A percentile compares a stretch with the other conserved stretches of the same genome.
phyloP scores from a whole-genome alignment of 2,329 filamentous ascomycete species.

The Lecanoromycetidae sp. region DNA sequence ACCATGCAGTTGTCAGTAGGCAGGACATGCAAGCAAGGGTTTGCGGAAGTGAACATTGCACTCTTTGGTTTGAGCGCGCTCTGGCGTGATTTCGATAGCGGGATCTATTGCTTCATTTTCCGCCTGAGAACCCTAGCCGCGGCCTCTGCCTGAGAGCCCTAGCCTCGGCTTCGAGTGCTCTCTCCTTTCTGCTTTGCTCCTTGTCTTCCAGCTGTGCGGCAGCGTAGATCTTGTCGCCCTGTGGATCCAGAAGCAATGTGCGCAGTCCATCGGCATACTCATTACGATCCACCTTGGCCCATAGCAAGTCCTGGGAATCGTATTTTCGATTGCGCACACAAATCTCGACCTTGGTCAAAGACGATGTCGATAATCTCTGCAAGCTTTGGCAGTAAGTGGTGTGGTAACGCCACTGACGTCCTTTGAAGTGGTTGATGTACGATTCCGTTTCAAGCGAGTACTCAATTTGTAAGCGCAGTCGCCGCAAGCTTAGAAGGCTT shows the following conservation, averaged over 20 bases:
- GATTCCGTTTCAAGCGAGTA: not conserved
- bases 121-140: no score
- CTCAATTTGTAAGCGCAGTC: constrained; percentile 4
- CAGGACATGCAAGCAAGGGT: no score
- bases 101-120: no score
- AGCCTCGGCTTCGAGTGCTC: no score
- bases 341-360: constrained; percentile 1
- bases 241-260: not conserved
- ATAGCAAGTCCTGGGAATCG: not conserved
- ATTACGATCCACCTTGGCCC: not conserved
- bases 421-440: no score
- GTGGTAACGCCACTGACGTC: not conserved
- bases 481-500: not conserved
- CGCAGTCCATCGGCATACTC: not conserved
- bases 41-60: no score
- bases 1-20: no score
- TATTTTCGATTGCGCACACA: not conserved
- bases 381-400: not conserved
- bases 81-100: no score
- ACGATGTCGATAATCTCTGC: not conserved
- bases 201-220: not conserved
- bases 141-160: no score
- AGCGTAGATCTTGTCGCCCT: not conserved
- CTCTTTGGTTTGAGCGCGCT: no score
- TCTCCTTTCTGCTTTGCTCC: not conserved